These are phyloP conservation scores for Scheffersomyces amazonensis DNA, from an alignment of 805 yeast species.

Conservation along the genomic window DNA sequence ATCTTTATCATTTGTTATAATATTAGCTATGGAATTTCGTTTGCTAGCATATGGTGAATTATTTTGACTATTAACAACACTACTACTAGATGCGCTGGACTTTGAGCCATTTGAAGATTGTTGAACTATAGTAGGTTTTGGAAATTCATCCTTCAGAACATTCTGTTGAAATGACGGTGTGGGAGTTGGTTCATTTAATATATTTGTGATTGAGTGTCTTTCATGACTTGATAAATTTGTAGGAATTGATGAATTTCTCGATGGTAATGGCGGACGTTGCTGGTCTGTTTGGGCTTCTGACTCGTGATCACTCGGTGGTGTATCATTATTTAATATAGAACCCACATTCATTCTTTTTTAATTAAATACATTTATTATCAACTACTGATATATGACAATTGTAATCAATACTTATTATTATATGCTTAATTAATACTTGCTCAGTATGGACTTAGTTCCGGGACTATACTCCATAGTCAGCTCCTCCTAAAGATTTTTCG, in stretches of 20 bases:
- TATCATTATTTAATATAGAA: slow-evolving; percentile 33
- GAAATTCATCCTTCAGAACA: not conserved
- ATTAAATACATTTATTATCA: too few species aligned
- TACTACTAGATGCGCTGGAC: not conserved
- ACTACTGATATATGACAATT: too few species aligned
- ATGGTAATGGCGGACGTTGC: not conserved
- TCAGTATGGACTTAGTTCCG: too few species aligned
- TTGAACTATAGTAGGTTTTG: not conserved
- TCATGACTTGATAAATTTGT: slow-evolving; percentile 11
- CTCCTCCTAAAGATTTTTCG: too few species aligned
- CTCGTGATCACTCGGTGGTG: slow-evolving; percentile 21
- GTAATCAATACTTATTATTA: too few species aligned
- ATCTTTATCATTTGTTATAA: slow-evolving; percentile 44
- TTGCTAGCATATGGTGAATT: slow-evolving; percentile 2
- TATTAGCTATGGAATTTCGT: slow-evolving; percentile 18
- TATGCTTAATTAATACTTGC: too few species aligned
- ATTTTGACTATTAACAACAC: not conserved
- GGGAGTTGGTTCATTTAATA: slow-evolving; percentile 20
- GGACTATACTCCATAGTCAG: too few species aligned
- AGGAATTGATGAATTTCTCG: not conserved
- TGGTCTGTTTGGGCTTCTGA: not conserved
- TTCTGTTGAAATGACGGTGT: not conserved
- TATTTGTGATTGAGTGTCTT: slow-evolving; percentile 27
- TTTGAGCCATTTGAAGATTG: too few species aligned
- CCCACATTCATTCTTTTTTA: slow-evolving; percentile 34